Evolutionary conservation across 345 rosid genomes (phyloP), one percentile per base, ranked within the genome.

Genomic region (Sisymbrium altissimum): DNA sequence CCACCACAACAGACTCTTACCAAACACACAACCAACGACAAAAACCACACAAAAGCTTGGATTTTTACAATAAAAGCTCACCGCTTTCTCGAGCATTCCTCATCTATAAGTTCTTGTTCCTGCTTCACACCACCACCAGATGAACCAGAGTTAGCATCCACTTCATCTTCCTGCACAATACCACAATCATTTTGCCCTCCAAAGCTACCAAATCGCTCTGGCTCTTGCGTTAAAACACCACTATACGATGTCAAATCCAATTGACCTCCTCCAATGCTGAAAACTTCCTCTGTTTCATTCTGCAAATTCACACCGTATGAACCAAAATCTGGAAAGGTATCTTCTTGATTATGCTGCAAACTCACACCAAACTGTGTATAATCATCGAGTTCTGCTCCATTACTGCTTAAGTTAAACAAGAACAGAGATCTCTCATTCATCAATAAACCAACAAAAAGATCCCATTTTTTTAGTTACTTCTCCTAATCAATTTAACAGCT

Each of bases 61-160:
- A n/a, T 2, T 29, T 1, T 19, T 17, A 0, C 21, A 14, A 35
- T 13, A 1, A 67, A 38, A 40, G 71, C 79, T 36, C 36, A 86
- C 90, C 88, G 86, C 80, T 88, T 88, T 18, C 84, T 70, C 1
- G 82, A 13, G 44, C 65, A 76, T 41, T 83, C 84, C 5, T 55
- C 77, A 33, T 83, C 85, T 2, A 56, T 14, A 53, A 45, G 56
- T 25, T 79, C 84, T 1, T 70, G 72, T 49, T 81, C 78, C 46
- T 59, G 82, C 56, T 72, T 71, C 35, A 71, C 66, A 66, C 27
- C 53, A 33, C 75, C 83, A 77, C 61, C 57, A 30, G 81, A 78
- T 57, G 84, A 74, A 36, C 62, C 64, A 45, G 84, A 80, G 27
- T 78, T 81, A 59, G 71, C 45, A 29, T 71, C 84, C 49, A 33